Conservation (phyloP, 768 basidiomycete genomes). For the Amanita fuliginea region DNA sequence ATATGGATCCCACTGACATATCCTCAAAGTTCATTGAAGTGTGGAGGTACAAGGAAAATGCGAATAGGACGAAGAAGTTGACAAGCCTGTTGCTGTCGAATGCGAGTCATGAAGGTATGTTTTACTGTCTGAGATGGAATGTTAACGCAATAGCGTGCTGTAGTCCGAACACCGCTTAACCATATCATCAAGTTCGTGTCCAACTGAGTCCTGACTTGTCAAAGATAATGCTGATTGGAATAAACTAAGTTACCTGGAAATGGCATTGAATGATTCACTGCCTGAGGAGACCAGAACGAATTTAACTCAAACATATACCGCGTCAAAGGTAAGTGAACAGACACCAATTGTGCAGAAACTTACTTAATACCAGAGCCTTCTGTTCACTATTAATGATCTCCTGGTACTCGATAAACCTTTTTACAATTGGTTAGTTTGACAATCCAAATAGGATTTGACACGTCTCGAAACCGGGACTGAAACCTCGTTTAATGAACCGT, state of each 20-base stretch:
- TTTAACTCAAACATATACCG: constrained; percentile 58
- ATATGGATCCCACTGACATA: neutral
- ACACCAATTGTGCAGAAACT: neutral
- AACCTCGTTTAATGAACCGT: constrained; percentile 67
- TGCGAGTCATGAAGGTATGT: constrained; percentile 69
- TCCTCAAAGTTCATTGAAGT: constrained; percentile 68
- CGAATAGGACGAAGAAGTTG: constrained; percentile 58
- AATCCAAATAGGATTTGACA: constrained; percentile 47
- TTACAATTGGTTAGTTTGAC: neutral
- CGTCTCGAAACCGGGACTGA: constrained; percentile 66
- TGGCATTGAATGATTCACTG: constrained; percentile 67
- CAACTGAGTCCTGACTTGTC: neutral
- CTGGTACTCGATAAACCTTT: constrained; percentile 27
- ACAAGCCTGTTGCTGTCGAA: constrained; percentile 70
- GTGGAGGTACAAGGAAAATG: constrained; percentile 74
- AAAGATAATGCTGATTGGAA: neutral
- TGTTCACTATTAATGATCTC: constrained; percentile 80
- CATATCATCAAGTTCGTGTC: constrained; percentile 67
- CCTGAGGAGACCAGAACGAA: constrained; percentile 69
- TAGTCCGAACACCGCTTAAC: constrained; percentile 67
- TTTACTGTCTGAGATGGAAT: neutral
- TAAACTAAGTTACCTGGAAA: constrained; percentile 52
- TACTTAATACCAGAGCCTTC: constrained; percentile 33
- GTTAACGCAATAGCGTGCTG: constrained; percentile 1
- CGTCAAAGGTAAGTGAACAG: constrained; percentile 44